A percentile compares a stretch with the other conserved stretches of the same genome.
These are phyloP conservation scores for Coniferiporia weirii DNA, from an alignment of 1,284 basidiomycete genomes.

Conservation along the genomic window DNA sequence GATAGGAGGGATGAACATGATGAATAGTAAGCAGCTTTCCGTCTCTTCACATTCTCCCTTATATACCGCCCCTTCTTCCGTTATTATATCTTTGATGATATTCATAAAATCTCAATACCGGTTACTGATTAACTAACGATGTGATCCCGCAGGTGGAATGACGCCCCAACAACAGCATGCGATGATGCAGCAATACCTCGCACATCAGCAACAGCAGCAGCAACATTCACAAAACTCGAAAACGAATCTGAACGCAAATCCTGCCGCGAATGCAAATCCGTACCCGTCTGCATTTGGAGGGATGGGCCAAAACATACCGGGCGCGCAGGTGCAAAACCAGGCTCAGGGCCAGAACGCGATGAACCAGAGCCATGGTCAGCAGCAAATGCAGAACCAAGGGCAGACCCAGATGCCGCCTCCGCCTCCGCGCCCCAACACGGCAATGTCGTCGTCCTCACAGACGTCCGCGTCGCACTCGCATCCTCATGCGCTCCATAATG, in stretches of 20 bases:
- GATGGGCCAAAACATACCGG: background rate
- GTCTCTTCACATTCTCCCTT: slow-evolving; percentile 2
- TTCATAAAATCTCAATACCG: too few relatives aligned
- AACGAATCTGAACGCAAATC: background rate
- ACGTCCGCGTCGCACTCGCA: slow-evolving; percentile 5
- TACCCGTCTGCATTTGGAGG: slow-evolving; percentile 1
- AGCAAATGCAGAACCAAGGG: slow-evolving; percentile 9
- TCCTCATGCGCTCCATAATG: background rate
- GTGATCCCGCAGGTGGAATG: background rate
- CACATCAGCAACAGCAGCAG: slow-evolving; percentile 24
- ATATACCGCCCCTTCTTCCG: too few relatives aligned
- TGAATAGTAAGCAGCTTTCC: slow-evolving; percentile 16
- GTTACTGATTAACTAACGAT: background rate
- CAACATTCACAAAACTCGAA: slow-evolving; percentile 22
- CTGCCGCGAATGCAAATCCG: background rate
- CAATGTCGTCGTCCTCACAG: slow-evolving; percentile 17
- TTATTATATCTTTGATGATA: too few relatives aligned
- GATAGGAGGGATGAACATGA: background rate
- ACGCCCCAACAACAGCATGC: slow-evolving; percentile 20
- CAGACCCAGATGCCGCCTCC: slow-evolving; percentile 14
- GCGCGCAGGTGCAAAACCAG: background rate
- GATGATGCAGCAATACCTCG: slow-evolving; percentile 19
- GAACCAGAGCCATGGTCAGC: background rate
- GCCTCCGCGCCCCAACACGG: slow-evolving; percentile 14
- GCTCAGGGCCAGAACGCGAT: background rate